phyloP scores from a whole-genome alignment of 169 alveolate genomes.

The Eimeria acervulina region DNA sequence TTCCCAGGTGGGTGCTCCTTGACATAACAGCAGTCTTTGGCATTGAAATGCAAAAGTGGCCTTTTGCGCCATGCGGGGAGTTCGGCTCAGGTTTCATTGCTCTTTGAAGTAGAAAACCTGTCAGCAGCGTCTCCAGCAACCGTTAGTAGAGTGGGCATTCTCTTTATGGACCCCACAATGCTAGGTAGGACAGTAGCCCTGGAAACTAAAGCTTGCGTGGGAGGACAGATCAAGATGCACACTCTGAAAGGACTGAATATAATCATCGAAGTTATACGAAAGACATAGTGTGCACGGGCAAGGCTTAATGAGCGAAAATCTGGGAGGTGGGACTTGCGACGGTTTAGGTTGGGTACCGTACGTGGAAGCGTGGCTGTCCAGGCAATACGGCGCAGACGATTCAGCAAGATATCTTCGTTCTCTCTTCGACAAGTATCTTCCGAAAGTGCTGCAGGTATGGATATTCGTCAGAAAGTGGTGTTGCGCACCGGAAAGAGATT shows the following conservation, averaged over 20 bases:
- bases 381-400: conserved; percentile 88
- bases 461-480: conserved; percentile 23
- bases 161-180: conserved; percentile 94
- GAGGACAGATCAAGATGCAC: not conserved
- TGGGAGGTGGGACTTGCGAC: not conserved
- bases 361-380: conserved; percentile 93
- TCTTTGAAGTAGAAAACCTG: conserved; percentile 97
- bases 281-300: not conserved
- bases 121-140: conserved; percentile 98
- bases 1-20: conserved; percentile 86
- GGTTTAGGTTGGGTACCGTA: conserved; percentile 83
- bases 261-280: not conserved
- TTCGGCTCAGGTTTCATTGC: conserved; percentile 93
- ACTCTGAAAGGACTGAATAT: not conserved
- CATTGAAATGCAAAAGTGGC: conserved; percentile 47
- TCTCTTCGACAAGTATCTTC: conserved; percentile 92
- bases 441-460: conserved; percentile 89
- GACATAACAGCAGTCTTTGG: not conserved
- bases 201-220: not conserved
- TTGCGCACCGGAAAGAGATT: not conserved
- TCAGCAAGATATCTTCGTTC: conserved; percentile 77
- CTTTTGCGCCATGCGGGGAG: not conserved
- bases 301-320: not conserved
- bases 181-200: conserved; percentile 90
- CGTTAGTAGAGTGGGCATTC: conserved; percentile 97